These are phyloP conservation scores for Davidsoniella australis DNA, from an alignment of 2,329 filamentous ascomycete species.

Conservation along the genomic window DNA sequence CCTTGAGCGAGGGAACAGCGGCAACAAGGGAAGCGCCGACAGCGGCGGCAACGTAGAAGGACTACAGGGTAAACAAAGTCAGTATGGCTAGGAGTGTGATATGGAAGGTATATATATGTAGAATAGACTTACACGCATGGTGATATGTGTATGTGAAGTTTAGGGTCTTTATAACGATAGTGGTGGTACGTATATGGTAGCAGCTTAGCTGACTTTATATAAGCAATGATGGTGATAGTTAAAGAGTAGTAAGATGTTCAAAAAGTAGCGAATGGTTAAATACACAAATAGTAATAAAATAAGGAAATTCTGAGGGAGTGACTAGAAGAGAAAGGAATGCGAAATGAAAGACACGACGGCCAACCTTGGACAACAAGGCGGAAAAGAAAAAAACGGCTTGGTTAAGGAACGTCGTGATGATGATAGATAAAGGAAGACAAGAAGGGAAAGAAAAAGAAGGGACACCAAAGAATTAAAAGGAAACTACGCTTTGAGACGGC, in stretches of 20 bases:
- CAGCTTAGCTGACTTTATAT: neutral
- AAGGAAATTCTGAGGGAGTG: constrained; percentile 11
- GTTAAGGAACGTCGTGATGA: constrained; percentile 1
- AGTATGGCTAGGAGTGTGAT: neutral
- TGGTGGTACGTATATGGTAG: neutral
- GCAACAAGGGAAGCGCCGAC: constrained; percentile 34
- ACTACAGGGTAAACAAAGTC: neutral
- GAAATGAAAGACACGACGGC: constrained; percentile 7
- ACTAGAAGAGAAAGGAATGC: constrained; percentile 13
- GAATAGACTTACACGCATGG: constrained; percentile 11
- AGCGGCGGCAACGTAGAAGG: constrained; percentile 25
- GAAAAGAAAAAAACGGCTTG: neutral
- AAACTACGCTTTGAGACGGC: constrained; percentile 1
- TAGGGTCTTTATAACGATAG: neutral
- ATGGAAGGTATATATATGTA: neutral
- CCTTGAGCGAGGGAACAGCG: constrained; percentile 39
- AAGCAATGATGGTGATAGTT: neutral
- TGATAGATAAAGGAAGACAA: constrained; percentile 4
- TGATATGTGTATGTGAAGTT: neutral
- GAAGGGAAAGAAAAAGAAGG: constrained; percentile 1
- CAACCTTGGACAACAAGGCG: constrained; percentile 8
- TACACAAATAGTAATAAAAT: constrained; percentile 3
- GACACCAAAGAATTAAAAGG: neutral
- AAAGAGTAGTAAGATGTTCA: neutral
- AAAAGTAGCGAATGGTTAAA: neutral